Percentiles rank a stretch among this genome's conserved stretches.
Conservation (phyloP, 108 stramenopile genomes). For the Cylindrotheca fusiformis region DNA sequence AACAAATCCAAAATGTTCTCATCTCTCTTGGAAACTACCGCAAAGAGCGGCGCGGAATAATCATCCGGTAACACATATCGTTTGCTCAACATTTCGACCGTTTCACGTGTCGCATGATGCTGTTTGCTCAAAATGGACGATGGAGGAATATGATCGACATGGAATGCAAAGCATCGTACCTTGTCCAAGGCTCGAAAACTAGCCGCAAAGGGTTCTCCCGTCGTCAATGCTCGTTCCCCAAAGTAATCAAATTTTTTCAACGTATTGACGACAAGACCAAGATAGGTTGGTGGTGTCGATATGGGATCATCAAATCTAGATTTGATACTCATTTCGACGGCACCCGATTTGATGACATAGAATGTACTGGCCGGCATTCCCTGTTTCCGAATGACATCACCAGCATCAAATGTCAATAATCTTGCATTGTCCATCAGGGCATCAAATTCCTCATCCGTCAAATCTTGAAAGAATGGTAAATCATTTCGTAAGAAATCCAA, state of each 20-base stretch:
- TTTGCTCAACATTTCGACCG: constrained; percentile 41
- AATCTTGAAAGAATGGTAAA: constrained; percentile 64
- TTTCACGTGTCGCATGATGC: constrained; percentile 34
- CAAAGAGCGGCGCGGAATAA: not conserved
- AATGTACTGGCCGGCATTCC: constrained; percentile 62
- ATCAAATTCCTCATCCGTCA: constrained; percentile 58
- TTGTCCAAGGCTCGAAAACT: constrained; percentile 63
- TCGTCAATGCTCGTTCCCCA: constrained; percentile 77
- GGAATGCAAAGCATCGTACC: constrained; percentile 67
- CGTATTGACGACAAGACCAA: constrained; percentile 61
- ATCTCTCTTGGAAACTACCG: constrained; percentile 21
- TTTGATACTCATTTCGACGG: constrained; percentile 63
- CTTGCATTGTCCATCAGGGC: constrained; percentile 54
- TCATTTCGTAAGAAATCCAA: constrained; percentile 42
- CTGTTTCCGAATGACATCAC: constrained; percentile 62
- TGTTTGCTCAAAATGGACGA: constrained; percentile 55
- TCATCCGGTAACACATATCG: constrained; percentile 45
- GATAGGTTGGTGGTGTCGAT: constrained; percentile 52
- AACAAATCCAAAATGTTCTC: constrained; percentile 54
- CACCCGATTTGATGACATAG: constrained; percentile 72
- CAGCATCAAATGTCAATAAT: constrained; percentile 55
- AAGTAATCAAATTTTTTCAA: constrained; percentile 66
- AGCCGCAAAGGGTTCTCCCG: constrained; percentile 79
- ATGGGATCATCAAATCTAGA: constrained; percentile 70
- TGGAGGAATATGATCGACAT: constrained; percentile 56